Evolutionary conservation across 495 filamentous ascomycete genomes (phyloP), one percentile per base, ranked within the genome.

Genomic region (Hyphodiscus hymeniophilus): DNA sequence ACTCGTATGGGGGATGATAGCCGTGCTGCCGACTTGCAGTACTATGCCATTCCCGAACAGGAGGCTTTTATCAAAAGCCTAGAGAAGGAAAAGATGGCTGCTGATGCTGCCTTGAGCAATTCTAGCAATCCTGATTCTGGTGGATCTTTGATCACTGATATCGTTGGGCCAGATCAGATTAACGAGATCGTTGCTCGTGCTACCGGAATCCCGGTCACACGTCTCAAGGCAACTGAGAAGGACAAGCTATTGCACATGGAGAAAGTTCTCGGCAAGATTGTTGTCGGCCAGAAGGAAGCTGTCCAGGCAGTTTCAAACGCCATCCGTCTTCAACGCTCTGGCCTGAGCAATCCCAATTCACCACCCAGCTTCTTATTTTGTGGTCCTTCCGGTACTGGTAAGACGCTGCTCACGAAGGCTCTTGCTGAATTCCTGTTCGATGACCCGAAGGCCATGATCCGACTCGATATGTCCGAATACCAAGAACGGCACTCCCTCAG

Each of bases 391-490:
- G 92, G 92, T 65, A 98, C 92, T 2, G 92, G 92, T 66, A 98
- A 98, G 70, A 98, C 92, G 2, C 71, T 98, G 11, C 81, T 98
- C 39, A 95, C 90, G 48, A 98, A 98, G 66, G 89, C 89, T 7
- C 75, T 98, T 8, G 92, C 92, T 36, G 92, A 98, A 63, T 98
- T 98, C 73, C 75, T 98, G 30, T 98, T 98, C 67, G 92, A 98
- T 61, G 92, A 98, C 59, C 74, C 92, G 13, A 95, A 95, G 73
- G 70, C 89, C 15, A 98, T 98, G 92, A 94, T 98, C 60, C 87
- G 92, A 13, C 90, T 98, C 71, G 92, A 98, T 66, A 98, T 98
- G 92, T 97, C 92, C 7, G 92, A 98, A 63, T 98, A 98, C 66
- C 94, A 97, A 66, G 92, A 98, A 66, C 85, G 90, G 8, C 92